A percentile compares a stretch with the other conserved stretches of the same genome.
phyloP scores from a whole-genome alignment of 352 stramenopile species.

The Stramenopiles sp. region DNA sequence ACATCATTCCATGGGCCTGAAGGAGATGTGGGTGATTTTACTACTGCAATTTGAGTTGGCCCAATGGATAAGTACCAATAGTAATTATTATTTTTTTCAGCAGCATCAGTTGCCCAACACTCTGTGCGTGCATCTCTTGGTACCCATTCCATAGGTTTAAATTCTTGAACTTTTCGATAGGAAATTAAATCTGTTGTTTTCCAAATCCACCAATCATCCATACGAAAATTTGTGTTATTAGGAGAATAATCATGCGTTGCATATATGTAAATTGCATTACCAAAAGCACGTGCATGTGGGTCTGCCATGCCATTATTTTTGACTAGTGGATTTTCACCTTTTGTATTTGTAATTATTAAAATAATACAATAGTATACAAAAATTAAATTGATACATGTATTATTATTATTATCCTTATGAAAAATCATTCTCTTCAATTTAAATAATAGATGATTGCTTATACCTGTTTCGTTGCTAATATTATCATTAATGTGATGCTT shows the following conservation, averaged over 20 bases:
- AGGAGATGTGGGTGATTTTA: background rate
- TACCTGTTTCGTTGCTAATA: no score
- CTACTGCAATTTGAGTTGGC: background rate
- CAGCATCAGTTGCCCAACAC: background rate
- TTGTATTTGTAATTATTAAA: no score
- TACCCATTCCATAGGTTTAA: background rate
- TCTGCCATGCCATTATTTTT: background rate
- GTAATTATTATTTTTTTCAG: background rate
- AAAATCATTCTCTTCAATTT: no score
- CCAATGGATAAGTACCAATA: slow-evolving; percentile 2
- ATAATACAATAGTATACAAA: no score
- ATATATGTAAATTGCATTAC: background rate
- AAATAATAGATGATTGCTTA: no score
- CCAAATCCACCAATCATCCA: slow-evolving; percentile 3
- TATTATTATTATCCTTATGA: no score
- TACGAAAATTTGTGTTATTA: background rate
- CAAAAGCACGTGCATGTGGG: background rate
- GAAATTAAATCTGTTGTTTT: slow-evolving; percentile 2
- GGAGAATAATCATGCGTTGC: background rate
- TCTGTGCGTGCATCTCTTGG: background rate
- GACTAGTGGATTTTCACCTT: background rate
- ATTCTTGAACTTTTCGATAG: background rate
- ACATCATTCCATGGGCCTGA: background rate
- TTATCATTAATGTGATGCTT: no score
- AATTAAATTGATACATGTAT: no score